Base-by-base conservation (phyloP, 2,329 filamentous ascomycete species). In the Hirsutella thompsonii region DNA sequence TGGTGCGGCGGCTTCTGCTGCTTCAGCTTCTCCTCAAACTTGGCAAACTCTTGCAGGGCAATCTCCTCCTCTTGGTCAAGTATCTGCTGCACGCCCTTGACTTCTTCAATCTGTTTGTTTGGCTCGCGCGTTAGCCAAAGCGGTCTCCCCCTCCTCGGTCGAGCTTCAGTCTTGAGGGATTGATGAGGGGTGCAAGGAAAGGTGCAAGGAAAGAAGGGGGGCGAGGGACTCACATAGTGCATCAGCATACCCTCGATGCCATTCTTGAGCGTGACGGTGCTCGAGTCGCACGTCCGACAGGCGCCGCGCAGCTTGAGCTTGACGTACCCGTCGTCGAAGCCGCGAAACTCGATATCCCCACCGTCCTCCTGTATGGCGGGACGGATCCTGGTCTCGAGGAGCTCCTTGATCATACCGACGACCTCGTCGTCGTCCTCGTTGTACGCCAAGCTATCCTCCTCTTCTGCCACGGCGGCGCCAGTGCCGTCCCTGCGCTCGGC, bases 211-310 rank as follows among this genome's bases (percentile, higher is more conserved):
- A n/a, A n/a, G n/a, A n/a, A n/a, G n/a, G n/a, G n/a, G n/a, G n/a
- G n/a, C n/a, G n/a, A 16, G 39, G 40, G 19, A 77, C 82, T 74
- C 62, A 88, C 83, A 61, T 92, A 92, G 61, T 90, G 86, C 86
- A 94, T 95, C 59, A 96, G 62, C 92, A 98, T 96, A 49, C 85
- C 86, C 71, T 98, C 92, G 51, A 98, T 98, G 6, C 92, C 92
- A 59, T 93, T 96, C 71, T 94, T 94, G 50, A 98, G 64, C 23
- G 92, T 98, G 29, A 95, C 89, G 0, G 92, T 96, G 59, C 89
- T 95, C 36, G 86, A 94, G 61, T 96, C 92, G 60, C 92, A 98
- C 18, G 90, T 96, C 49, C 92, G 74, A 63, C 92, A 98, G 18
- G 92, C 92, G 14, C 92, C 92, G 38, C 90, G 74, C 53, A 98